phyloP scores from a whole-genome alignment of 306 rosid species.

The Casuarina equisetifolia region DNA sequence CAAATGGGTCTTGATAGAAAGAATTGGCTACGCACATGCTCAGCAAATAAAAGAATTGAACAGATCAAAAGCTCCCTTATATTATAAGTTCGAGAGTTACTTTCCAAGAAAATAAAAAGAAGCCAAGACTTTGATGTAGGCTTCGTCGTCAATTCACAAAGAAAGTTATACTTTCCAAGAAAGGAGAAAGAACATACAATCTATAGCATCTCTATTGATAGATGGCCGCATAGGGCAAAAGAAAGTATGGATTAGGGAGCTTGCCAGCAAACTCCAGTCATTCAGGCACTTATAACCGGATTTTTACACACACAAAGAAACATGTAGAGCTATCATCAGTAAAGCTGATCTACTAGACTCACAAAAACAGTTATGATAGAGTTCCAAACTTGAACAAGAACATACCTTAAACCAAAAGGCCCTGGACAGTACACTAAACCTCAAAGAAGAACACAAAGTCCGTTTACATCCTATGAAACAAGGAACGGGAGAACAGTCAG shows the following conservation, averaged over 20 bases:
- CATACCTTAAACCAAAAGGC: too few relatives aligned
- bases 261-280: background rate
- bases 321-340: background rate
- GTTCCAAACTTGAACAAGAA: background rate
- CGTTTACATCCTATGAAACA: slow-evolving; percentile 52
- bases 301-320: background rate
- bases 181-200: background rate
- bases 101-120: background rate
- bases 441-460: background rate
- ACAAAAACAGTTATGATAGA: background rate
- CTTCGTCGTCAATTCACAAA: background rate
- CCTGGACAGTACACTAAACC: background rate
- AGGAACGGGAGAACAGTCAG: slow-evolving; percentile 90
- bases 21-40: background rate
- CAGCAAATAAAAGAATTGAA: background rate
- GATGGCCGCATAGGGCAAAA: too few relatives aligned
- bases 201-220: background rate
- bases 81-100: background rate
- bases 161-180: too few relatives aligned
- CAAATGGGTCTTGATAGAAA: background rate
- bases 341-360: background rate
- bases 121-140: background rate
- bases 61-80: background rate
- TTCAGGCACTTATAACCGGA: background rate
- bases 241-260: background rate